phyloP scores from a whole-genome alignment of 108 stramenopile genomes.

The Hondaea fermentalgiana region DNA sequence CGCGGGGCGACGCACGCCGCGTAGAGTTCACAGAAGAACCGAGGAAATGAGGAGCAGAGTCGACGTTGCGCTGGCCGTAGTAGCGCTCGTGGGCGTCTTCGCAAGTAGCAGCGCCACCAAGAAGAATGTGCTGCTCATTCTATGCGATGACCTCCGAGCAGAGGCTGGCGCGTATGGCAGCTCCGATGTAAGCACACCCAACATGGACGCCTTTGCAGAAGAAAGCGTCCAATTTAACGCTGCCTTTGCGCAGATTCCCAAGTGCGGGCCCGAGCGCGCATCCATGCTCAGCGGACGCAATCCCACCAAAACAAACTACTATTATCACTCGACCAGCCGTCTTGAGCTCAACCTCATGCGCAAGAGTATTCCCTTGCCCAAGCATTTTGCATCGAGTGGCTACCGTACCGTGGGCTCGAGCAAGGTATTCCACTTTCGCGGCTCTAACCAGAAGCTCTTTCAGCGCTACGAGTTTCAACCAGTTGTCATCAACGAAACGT shows the following conservation, averaged over 20 bases:
- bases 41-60: too few species aligned
- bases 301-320: not conserved
- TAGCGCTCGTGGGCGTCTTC: too few species aligned
- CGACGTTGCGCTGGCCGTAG: too few species aligned
- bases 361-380: not conserved
- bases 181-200: not conserved
- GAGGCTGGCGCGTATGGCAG: not conserved
- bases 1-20: too few species aligned
- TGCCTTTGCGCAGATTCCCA: not conserved
- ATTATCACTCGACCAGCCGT: not conserved
- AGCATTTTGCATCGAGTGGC: not conserved
- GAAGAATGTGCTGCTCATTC: not conserved
- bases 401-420: not conserved
- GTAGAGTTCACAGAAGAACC: too few species aligned
- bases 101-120: not conserved
- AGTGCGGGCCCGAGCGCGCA: not conserved
- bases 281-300: not conserved
- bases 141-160: not conserved
- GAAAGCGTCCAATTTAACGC: not conserved
- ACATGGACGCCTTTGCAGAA: not conserved
- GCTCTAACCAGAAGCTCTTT: not conserved
- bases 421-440: not conserved
- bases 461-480: not conserved
- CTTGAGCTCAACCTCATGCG: not conserved
- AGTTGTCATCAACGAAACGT: not conserved